Evolutionary conservation across 2,329 filamentous ascomycete species (phyloP).

Genomic region (Penicillium sp.): DNA sequence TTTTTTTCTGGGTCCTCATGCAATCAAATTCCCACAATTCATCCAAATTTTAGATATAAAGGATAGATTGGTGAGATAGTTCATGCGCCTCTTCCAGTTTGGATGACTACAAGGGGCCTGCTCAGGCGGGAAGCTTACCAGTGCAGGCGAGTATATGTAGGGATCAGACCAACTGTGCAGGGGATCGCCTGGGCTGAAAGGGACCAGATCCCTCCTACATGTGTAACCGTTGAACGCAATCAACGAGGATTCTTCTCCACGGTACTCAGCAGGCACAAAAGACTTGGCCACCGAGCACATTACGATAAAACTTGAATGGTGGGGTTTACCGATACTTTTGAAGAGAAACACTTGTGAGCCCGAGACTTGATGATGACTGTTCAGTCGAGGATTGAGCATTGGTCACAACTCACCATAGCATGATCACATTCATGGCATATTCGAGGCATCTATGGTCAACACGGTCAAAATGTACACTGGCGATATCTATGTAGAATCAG

Average conservation of each 20-base stretch:
- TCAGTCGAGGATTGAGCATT: neutral
- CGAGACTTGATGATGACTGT: neutral
- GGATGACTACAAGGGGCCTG: neutral
- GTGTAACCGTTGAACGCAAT: neutral
- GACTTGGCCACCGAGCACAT: neutral
- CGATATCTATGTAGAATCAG: neutral
- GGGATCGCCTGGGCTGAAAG: constrained; percentile 8
- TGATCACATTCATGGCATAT: neutral
- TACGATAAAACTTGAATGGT: neutral
- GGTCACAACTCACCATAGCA: neutral
- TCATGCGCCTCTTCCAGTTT: neutral
- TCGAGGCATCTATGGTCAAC: neutral
- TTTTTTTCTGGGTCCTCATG: no score
- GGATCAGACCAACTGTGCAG: constrained; percentile 12
- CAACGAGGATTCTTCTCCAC: neutral
- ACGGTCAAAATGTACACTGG: neutral
- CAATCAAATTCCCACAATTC: neutral
- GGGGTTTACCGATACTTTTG: neutral
- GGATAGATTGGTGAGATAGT: neutral
- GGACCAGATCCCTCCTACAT: constrained; percentile 9
- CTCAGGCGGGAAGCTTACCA: neutral
- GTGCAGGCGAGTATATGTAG: constrained; percentile 5
- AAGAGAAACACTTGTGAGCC: neutral
- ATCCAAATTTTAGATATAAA: neutral
- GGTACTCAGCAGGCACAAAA: neutral